Conservation (phyloP, 805 yeast species). For the Saccharomycopsis schoenii region DNA sequence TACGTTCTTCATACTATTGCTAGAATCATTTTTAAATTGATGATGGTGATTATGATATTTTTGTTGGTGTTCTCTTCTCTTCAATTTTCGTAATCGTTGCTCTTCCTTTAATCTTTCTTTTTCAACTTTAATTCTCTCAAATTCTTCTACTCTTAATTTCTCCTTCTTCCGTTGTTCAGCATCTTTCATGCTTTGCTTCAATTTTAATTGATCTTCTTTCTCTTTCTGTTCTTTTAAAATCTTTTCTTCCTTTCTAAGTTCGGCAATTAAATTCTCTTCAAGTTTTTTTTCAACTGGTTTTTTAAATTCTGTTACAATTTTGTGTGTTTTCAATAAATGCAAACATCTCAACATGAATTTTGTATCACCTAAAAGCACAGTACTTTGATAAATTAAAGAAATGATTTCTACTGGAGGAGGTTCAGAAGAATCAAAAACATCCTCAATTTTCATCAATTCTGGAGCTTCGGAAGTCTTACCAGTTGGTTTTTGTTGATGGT, state of each 20-base stretch:
- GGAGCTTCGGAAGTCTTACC: neutral
- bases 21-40: neutral
- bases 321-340: slow-evolving; percentile 44
- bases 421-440: slow-evolving; percentile 16
- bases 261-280: slow-evolving; percentile 2
- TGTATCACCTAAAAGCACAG: slow-evolving; percentile 53
- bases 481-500: slow-evolving; percentile 13
- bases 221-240: neutral
- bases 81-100: slow-evolving; percentile 2
- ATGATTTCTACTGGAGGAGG: slow-evolving; percentile 23
- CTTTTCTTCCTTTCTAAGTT: slow-evolving; percentile 4
- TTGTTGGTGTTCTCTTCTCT: neutral
- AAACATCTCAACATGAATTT: slow-evolving; percentile 49
- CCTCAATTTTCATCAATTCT: slow-evolving; percentile 19
- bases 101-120: slow-evolving; percentile 8
- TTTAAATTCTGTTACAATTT: slow-evolving; percentile 28
- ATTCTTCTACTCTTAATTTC: neutral
- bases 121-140: slow-evolving; percentile 5
- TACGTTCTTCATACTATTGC: neutral
- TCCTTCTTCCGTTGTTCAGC: slow-evolving; percentile 1
- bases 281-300: slow-evolving; percentile 17
- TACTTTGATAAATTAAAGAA: slow-evolving; percentile 51
- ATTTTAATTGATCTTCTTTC: neutral
- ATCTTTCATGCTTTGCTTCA: neutral
- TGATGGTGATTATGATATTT: neutral